Evolutionary conservation across 2,329 filamentous ascomycete species (phyloP).

Genomic region (Colletotrichum gigasporum): DNA sequence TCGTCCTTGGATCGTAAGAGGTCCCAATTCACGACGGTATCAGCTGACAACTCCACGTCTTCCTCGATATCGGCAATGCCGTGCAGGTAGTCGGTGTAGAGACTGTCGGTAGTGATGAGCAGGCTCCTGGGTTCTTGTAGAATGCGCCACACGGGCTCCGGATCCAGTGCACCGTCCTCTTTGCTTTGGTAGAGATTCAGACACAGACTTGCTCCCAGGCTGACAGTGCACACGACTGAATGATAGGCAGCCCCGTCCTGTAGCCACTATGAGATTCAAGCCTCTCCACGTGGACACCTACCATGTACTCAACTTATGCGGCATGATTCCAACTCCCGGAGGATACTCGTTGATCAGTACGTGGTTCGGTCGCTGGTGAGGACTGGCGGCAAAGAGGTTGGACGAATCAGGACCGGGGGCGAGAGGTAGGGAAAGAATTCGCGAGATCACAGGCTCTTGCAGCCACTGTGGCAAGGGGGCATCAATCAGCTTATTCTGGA

Average conservation of each 20-base stretch:
- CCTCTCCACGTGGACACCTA: conserved; percentile 25
- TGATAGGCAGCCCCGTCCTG: conserved; percentile 86
- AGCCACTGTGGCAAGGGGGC: conserved; percentile 82
- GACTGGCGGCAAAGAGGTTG: conserved; percentile 69
- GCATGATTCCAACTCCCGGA: conserved; percentile 93
- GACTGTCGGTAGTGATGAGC: conserved; percentile 73
- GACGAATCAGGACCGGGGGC: conserved; percentile 30
- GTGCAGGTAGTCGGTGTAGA: conserved; percentile 79
- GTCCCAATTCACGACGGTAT: conserved; percentile 77
- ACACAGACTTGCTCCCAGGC: conserved; percentile 80
- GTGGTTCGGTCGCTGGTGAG: conserved; percentile 84
- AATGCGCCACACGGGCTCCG: conserved; percentile 64
- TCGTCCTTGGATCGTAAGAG: conserved; percentile 62
- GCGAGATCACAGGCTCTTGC: conserved; percentile 72
- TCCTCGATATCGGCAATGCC: conserved; percentile 74
- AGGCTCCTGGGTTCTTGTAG: conserved; percentile 87
- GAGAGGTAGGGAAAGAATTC: conserved; percentile 59
- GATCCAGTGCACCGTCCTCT: conserved; percentile 66
- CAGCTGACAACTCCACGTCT: conserved; percentile 71
- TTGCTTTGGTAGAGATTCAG: conserved; percentile 78
- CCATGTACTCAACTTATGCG: conserved; percentile 73
- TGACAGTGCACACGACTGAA: conserved; percentile 90
- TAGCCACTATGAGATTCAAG: conserved; percentile 38
- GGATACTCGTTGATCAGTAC: conserved; percentile 93
- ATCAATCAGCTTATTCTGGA: conserved; percentile 79